Evolutionary conservation across 139 green algal genomes (phyloP), one percentile per base, ranked within the genome.

Genomic region (Pseudopediastrum boryanum): DNA sequence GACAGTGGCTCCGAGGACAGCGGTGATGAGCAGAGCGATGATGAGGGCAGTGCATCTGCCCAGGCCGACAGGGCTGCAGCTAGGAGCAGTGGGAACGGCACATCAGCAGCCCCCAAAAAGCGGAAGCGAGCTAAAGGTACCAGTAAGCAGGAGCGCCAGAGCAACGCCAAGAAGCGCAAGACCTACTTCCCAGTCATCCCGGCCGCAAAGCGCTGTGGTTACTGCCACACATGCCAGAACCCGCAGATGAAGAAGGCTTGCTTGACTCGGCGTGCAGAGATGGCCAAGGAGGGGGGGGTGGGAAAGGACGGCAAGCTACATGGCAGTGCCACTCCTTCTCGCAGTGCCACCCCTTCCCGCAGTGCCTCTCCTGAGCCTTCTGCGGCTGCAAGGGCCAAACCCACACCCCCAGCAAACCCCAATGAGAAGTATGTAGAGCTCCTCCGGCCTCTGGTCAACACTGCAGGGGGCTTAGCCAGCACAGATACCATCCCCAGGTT

Each of bases 181-280:
- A 74, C 70, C 19, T n/a, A 67, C 8, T 81, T 74, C 35, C 74
- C 74, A 27, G 46, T 48, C 2, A 74, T 81, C 36, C 59, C 62
- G 29, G 62, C 66, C 39, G 25, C 23, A 4, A 59, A 59, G 36
- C 82, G 84, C 16, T 91, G 87, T 41, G 83, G 83, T n/a, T 43
- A 82, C 39, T 91, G 87, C 78, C 75, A 85, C 58, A 88, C 83
- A 2, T 91, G 87, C 75, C 58, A 80, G n/a, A 83, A 91, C 48
- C 71, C 61, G 31, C 77, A 88, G 58, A 74, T 91, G 29, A 91
- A 91, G 61, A 91, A 91, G 76, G 81, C 68, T 5, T 90, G 86
- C 71, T 29, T 87, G 23, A 81, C 74, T 27, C 35, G 62, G 62
- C 74, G 74, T n/a, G 74, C 72, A 46, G 44, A 66, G 36, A 74